Evolutionary conservation across 2,329 filamentous ascomycete genomes (phyloP), one percentile per base, ranked within the genome.

Genomic region (Ilyonectria sp.): DNA sequence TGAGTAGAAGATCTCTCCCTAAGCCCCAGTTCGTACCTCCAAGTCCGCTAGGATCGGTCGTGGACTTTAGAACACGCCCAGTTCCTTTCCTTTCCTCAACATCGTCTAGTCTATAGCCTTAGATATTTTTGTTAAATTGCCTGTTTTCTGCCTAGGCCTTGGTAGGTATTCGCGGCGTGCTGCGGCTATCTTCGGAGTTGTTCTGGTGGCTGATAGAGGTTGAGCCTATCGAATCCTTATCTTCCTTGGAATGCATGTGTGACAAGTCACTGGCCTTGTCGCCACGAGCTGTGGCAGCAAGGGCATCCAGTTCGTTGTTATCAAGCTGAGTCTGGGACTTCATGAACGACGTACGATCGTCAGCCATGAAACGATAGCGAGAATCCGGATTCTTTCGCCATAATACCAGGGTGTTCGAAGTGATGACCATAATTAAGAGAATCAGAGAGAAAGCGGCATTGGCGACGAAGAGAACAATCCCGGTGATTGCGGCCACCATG

Each of bases 311-410:
- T 82, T 98, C 95, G 4, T 94, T 93, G 17, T 86, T 83, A 35
- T 83, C 89, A 60, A 97, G 85, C 77, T 95, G 91, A 4, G 93
- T 93, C 80, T 96, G 93, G 15, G 94, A 97, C 85, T 97, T 98
- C 90, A 98, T 97, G 83, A 98, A 98, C 5, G 95, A 98, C 57
- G 94, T 94, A 74, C 95, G 92, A 81, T 98, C 95, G 76, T 98
- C 95, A 61, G 92, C 92, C 95, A 98, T 98, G 75, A 94, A 94
- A 81, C 97, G 94, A 82, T 98, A 98, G 66, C 95, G 91, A 49
- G 93, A 94, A 79, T 98, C 95, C n/a, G 95, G 95, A 82, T 98
- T 97, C 87, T 97, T 97, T 67, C 94, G 93, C 79, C 94, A 90
- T 76, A 98, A 90, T 52, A 93, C 92, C 70, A 95, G 72, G 5